These are phyloP conservation scores for Kwoniella newhampshirensis DNA, from an alignment of 768 basidiomycete genomes.

Conservation along the genomic window DNA sequence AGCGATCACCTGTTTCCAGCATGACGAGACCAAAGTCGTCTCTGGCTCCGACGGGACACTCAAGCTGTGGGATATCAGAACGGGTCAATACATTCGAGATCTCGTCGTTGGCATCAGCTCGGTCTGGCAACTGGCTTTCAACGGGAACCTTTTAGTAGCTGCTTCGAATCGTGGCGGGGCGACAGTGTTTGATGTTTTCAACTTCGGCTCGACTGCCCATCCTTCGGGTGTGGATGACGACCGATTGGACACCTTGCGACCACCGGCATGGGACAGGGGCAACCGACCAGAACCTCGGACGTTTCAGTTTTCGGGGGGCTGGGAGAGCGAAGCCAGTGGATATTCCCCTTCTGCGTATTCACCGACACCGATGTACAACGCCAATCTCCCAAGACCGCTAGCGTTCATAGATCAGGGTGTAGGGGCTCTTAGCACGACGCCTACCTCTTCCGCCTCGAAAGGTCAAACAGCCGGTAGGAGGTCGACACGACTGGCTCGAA, in stretches of 20 bases:
- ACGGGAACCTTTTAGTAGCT: slow-evolving; percentile 90
- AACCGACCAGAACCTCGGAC: slow-evolving; percentile 28
- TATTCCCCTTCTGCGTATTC: too few relatives aligned
- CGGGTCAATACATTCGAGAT: slow-evolving; percentile 82
- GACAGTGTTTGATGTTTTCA: slow-evolving; percentile 54
- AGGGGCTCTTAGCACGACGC: not conserved
- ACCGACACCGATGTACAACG: not conserved
- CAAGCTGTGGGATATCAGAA: slow-evolving; percentile 95
- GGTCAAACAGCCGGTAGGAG: slow-evolving; percentile 6
- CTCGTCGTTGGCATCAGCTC: slow-evolving; percentile 86
- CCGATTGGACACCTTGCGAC: slow-evolving; percentile 24
- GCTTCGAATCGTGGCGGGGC: slow-evolving; percentile 58
- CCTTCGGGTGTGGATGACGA: slow-evolving; percentile 35
- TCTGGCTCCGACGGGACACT: slow-evolving; percentile 93
- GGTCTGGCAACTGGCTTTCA: slow-evolving; percentile 97
- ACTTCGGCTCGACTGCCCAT: slow-evolving; percentile 34
- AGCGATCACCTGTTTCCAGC: slow-evolving; percentile 99
- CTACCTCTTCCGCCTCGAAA: not conserved
- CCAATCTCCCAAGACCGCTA: too few relatives aligned
- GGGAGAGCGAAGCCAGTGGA: slow-evolving; percentile 9
- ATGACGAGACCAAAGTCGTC: slow-evolving; percentile 95
- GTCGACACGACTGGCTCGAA: slow-evolving; percentile 11
- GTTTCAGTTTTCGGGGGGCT: slow-evolving; percentile 24
- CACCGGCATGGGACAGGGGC: slow-evolving; percentile 31
- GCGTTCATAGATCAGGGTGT: not conserved